phyloP scores from a whole-genome alignment of 805 yeast species.

The Candida ovalis region DNA sequence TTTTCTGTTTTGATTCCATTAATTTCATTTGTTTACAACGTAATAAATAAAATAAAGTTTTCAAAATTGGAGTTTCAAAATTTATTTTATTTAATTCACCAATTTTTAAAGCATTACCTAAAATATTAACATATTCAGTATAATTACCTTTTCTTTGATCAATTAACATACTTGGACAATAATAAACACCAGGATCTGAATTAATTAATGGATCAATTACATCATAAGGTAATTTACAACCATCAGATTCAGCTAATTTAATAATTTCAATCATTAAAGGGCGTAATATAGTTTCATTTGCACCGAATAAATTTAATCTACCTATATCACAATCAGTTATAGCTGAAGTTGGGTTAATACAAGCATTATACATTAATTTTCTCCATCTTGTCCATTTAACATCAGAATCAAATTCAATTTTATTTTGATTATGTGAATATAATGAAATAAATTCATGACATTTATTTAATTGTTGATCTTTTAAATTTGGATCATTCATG shows the following conservation, averaged over 20 bases:
- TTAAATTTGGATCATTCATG: slow-evolving; percentile 27
- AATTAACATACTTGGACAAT: slow-evolving; percentile 68
- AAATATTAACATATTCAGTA: slow-evolving; percentile 67
- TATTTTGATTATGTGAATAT: slow-evolving; percentile 42
- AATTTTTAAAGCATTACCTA: slow-evolving; percentile 58
- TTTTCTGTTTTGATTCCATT: slow-evolving; percentile 51
- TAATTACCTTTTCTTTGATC: slow-evolving; percentile 60
- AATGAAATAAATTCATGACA: slow-evolving; percentile 36
- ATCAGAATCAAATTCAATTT: slow-evolving; percentile 37
- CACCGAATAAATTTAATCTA: slow-evolving; percentile 43
- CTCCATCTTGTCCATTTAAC: slow-evolving; percentile 55
- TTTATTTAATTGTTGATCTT: slow-evolving; percentile 26
- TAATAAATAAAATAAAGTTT: slow-evolving; percentile 54
- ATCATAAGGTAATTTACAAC: slow-evolving; percentile 46
- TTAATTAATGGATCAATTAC: slow-evolving; percentile 47
- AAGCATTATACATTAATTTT: slow-evolving; percentile 67
- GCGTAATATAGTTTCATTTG: slow-evolving; percentile 35
- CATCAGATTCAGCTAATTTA: slow-evolving; percentile 67
- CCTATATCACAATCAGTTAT: slow-evolving; percentile 59
- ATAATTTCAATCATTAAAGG: slow-evolving; percentile 71
- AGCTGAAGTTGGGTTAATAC: slow-evolving; percentile 60
- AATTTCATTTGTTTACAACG: slow-evolving; percentile 57
- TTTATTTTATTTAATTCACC: slow-evolving; percentile 47
- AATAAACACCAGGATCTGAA: slow-evolving; percentile 54
- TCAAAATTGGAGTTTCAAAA: slow-evolving; percentile 56